These are phyloP conservation scores for Prunus yedoensis DNA, from an alignment of 331 rosid genomes.

Conservation along the genomic window DNA sequence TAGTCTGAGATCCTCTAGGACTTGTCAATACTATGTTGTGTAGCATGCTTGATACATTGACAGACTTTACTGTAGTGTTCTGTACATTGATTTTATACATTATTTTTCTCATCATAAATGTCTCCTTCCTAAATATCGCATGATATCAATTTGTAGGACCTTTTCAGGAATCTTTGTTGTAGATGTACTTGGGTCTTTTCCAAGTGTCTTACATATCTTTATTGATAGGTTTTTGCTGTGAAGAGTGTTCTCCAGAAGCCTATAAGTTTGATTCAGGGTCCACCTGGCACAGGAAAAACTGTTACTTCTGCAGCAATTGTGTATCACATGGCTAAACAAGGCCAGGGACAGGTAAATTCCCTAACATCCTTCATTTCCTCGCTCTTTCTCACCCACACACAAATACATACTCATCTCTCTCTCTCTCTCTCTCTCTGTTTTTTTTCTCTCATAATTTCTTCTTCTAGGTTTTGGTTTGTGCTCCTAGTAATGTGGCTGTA, in stretches of 20 bases:
- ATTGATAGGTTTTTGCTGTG: conserved; percentile 85
- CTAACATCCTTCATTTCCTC: neutral
- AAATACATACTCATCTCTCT: too few relatives aligned
- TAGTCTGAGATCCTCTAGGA: neutral
- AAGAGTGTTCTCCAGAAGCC: conserved; percentile 99
- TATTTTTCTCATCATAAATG: neutral
- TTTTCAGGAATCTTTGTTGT: neutral
- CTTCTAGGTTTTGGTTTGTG: conserved; percentile 91
- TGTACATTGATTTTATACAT: neutral
- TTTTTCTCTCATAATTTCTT: neutral
- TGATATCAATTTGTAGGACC: neutral
- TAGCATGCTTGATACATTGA: neutral
- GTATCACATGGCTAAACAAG: conserved; percentile 99
- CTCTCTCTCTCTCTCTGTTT: neutral
- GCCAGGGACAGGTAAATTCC: conserved; percentile 87
- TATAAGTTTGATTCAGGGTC: conserved; percentile 99
- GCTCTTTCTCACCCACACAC: neutral
- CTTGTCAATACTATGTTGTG: neutral
- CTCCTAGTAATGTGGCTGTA: conserved; percentile 98
- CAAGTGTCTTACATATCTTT: neutral
- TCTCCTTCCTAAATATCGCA: neutral
- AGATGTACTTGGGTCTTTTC: conserved; percentile 1
- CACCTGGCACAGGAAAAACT: conserved; percentile 99
- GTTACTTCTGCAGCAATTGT: conserved; percentile 99
- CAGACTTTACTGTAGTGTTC: neutral